These are phyloP conservation scores for Cicer judaicum DNA, from an alignment of 306 rosid species.

Conservation along the genomic window DNA sequence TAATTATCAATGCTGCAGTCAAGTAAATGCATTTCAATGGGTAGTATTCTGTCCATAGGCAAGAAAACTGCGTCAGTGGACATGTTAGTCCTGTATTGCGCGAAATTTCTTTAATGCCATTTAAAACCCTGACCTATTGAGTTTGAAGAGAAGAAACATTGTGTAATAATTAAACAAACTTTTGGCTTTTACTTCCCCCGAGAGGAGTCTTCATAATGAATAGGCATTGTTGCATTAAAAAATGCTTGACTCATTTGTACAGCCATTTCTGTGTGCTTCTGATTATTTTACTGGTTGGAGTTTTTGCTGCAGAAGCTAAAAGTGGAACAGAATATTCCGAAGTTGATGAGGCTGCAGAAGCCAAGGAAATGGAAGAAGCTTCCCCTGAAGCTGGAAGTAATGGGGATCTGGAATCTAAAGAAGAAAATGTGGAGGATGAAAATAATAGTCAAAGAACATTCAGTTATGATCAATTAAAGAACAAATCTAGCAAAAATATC, in stretches of 20 bases:
- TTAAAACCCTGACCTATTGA: constrained; percentile 18
- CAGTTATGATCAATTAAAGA: constrained; percentile 79
- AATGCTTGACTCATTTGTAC: constrained; percentile 13
- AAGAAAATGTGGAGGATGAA: constrained; percentile 52
- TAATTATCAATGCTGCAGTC: constrained; percentile 4
- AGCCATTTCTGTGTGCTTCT: constrained; percentile 22
- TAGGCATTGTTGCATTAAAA: constrained; percentile 20
- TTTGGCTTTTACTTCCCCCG: constrained; percentile 20
- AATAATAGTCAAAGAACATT: constrained; percentile 48
- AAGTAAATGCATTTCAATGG: constrained; percentile 20
- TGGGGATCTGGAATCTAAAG: constrained; percentile 59
- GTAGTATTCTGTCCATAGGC: constrained; percentile 23
- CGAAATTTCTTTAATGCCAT: constrained; percentile 3
- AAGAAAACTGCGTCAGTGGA: constrained; percentile 7
- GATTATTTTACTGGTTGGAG: constrained; percentile 34
- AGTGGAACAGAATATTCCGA: constrained; percentile 53
- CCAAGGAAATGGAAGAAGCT: constrained; percentile 62
- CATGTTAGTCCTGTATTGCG: not conserved
- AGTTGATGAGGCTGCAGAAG: constrained; percentile 66
- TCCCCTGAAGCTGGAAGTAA: constrained; percentile 50
- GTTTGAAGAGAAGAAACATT: constrained; percentile 24
- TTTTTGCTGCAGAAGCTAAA: constrained; percentile 52
- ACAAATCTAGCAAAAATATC: constrained; percentile 60
- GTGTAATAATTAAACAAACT: not conserved
- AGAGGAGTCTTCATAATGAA: constrained; percentile 12